Percentiles rank a stretch among this genome's conserved stretches.
Evolutionary conservation across 257 asterid species (phyloP).

Genomic region (Plantago major): DNA sequence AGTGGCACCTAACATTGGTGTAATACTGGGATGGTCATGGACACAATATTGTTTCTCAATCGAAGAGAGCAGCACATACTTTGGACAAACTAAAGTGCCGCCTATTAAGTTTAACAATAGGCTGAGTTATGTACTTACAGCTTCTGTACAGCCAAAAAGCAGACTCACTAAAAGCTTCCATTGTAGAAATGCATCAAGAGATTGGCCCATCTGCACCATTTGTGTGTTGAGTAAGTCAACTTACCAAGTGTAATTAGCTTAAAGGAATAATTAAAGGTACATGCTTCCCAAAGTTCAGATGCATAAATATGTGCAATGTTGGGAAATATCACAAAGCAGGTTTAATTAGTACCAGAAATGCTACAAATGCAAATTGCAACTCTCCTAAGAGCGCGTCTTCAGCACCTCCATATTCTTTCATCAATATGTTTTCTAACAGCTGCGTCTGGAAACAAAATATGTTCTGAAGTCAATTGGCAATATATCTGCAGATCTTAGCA

Average conservation of each 20-base stretch:
- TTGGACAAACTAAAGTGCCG: no score
- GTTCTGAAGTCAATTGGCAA: constrained; percentile 18
- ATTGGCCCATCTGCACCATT: constrained; percentile 90
- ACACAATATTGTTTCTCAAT: no score
- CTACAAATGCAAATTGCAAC: constrained; percentile 82
- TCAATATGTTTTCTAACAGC: constrained; percentile 64
- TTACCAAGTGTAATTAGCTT: constrained; percentile 2
- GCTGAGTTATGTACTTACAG: constrained; percentile 53
- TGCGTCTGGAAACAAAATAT: constrained; percentile 47
- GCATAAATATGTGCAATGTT: neutral
- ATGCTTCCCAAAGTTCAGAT: neutral
- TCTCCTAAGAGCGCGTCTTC: constrained; percentile 87
- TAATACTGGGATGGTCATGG: no score
- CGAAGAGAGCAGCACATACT: no score
- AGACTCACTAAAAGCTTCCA: constrained; percentile 82
- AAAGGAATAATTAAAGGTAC: neutral
- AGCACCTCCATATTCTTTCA: constrained; percentile 58
- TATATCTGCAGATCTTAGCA: constrained; percentile 3
- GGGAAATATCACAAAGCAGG: constrained; percentile 8
- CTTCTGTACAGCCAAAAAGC: constrained; percentile 76
- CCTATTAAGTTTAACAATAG: no score
- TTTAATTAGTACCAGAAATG: constrained; percentile 64
- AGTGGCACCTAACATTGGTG: no score
- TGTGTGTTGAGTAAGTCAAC: constrained; percentile 15
- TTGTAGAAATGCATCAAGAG: constrained; percentile 88